These are phyloP conservation scores for Bondarzewia mesenterica DNA, from an alignment of 1,284 basidiomycete genomes.

Conservation along the genomic window DNA sequence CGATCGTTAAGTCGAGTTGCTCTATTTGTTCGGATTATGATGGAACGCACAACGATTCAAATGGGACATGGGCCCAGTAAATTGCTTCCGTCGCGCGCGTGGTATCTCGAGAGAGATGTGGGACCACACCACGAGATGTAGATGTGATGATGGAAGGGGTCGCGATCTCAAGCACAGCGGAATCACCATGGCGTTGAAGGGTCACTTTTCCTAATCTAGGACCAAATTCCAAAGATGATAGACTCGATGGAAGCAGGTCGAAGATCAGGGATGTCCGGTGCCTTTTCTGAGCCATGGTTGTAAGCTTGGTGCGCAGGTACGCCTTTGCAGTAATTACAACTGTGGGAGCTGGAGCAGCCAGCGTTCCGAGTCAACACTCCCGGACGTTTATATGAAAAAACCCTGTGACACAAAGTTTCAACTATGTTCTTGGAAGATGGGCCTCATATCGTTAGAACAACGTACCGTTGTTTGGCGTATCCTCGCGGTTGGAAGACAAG, in stretches of 20 bases:
- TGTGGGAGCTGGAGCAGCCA: background rate
- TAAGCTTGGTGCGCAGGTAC: background rate
- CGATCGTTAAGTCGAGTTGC: background rate
- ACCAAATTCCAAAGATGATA: conserved; percentile 5
- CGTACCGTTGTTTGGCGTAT: too few relatives aligned
- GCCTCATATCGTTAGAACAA: too few relatives aligned
- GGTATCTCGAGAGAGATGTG: conserved; percentile 67
- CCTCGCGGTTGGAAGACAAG: too few relatives aligned
- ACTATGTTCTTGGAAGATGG: too few relatives aligned
- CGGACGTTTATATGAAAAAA: too few relatives aligned
- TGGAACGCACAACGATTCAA: conserved; percentile 73
- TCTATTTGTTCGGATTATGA: background rate
- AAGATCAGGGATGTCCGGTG: conserved; percentile 4
- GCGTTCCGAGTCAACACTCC: too few relatives aligned
- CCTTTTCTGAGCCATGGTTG: background rate
- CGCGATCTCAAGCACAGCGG: conserved; percentile 25
- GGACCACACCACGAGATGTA: conserved; percentile 65
- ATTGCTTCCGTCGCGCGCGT: conserved; percentile 38
- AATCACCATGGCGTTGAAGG: conserved; percentile 10
- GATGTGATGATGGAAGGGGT: conserved; percentile 57
- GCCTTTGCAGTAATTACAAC: too few relatives aligned
- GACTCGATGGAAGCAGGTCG: background rate
- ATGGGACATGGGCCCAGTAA: conserved; percentile 59
- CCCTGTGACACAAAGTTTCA: too few relatives aligned
- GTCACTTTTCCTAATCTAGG: conserved; percentile 15